These are phyloP conservation scores for Streptanthus diversifolius DNA, from an alignment of 345 rosid species.

Conservation along the genomic window DNA sequence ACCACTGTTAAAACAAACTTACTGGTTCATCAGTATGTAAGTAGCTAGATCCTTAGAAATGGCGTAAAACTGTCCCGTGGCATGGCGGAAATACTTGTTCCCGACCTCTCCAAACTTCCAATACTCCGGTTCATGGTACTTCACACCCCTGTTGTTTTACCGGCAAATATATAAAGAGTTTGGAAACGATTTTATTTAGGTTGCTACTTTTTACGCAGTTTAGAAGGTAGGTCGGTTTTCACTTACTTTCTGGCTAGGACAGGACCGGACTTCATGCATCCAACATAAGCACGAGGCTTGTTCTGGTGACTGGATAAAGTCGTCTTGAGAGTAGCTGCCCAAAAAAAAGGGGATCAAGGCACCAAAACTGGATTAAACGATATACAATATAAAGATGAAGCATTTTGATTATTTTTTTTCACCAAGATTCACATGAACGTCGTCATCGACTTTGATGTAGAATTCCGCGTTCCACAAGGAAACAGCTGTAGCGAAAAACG, in stretches of 20 bases:
- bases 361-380: background rate
- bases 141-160: constrained; percentile 55
- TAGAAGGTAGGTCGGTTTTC: background rate
- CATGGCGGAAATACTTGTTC: constrained; percentile 83
- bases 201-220: background rate
- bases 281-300: constrained; percentile 63
- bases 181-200: background rate
- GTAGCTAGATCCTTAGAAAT: constrained; percentile 77
- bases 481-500: constrained; percentile 70
- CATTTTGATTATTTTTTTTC: background rate
- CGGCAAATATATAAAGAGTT: background rate
- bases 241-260: constrained; percentile 73
- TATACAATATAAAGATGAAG: background rate
- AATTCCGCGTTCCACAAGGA: constrained; percentile 86
- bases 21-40: constrained; percentile 71
- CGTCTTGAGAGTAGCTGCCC: constrained; percentile 60
- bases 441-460: constrained; percentile 95
- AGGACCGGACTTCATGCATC: constrained; percentile 99
- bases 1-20: constrained; percentile 21
- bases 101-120: constrained; percentile 86
- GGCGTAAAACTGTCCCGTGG: constrained; percentile 89
- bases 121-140: constrained; percentile 82
- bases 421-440: constrained; percentile 91
- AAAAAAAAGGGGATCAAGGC: background rate
- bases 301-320: constrained; percentile 47